Conservation (phyloP, 2,329 filamentous ascomycete species). For the Zopfia rhizophila region DNA sequence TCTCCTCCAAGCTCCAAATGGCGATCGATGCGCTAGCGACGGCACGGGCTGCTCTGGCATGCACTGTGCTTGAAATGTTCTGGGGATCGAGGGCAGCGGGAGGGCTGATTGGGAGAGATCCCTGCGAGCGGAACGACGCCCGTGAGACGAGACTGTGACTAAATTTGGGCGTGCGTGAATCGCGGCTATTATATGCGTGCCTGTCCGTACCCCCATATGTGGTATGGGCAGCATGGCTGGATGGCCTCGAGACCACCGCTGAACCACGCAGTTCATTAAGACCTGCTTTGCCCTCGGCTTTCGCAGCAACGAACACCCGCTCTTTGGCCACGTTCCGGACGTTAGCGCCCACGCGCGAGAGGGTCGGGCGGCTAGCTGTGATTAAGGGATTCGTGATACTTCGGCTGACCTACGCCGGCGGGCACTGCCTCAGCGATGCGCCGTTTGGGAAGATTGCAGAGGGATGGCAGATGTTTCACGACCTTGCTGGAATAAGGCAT, state of each 20-base stretch:
- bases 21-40: slow-evolving; percentile 23
- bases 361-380: neutral
- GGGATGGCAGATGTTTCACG: slow-evolving; percentile 23
- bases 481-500: slow-evolving; percentile 22
- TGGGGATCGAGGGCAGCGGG: slow-evolving; percentile 27
- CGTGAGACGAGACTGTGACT: too few relatives aligned
- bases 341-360: too few relatives aligned
- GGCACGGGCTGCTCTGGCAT: slow-evolving; percentile 23
- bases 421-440: slow-evolving; percentile 7
- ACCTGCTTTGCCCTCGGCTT: slow-evolving; percentile 15
- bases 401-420: slow-evolving; percentile 11
- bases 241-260: too few relatives aligned
- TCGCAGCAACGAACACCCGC: slow-evolving; percentile 21
- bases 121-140: too few relatives aligned
- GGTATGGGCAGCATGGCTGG: too few relatives aligned
- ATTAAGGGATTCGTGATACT: slow-evolving; percentile 8
- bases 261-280: neutral
- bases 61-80: neutral
- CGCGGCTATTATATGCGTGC: too few relatives aligned
- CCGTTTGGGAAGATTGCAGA: slow-evolving; percentile 2
- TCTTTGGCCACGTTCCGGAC: too few relatives aligned
- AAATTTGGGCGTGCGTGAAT: too few relatives aligned
- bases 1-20: neutral
- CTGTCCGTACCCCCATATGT: too few relatives aligned
- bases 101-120: slow-evolving; percentile 18